Base-by-base conservation (phyloP, 2,329 filamentous ascomycete species). In the Tolypocladium tundrense region DNA sequence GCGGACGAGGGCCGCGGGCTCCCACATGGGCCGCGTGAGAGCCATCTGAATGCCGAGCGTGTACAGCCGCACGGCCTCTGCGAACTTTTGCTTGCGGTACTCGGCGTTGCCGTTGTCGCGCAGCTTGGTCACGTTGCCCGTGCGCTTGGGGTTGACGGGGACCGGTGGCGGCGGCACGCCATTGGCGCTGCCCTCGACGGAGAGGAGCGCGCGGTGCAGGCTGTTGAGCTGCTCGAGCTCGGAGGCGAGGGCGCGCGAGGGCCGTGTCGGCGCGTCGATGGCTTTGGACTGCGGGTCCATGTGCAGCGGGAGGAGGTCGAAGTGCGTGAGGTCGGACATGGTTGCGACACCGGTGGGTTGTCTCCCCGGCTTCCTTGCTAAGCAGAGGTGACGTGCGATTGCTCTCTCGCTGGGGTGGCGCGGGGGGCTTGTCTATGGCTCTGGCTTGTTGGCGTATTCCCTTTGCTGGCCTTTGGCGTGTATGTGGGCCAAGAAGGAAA, bases 141-240 rank as follows among this genome's bases (percentile, higher is more conserved):
- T 87, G 68, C 93, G 90, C 77, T 97, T 96, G 55, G 91, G 92
- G 79, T 96, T 95, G 61, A 97, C 87, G 60, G 92, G 92, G 48
- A 96, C 82, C 0, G 94, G 94, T 0, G 93, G 88, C 6, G 92
- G 91, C 0, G 93, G 93, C 24, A 91, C 78, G 53, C 75, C 80
- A 59, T 83, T 80, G 7, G 87, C 83, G 37, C 77, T 72, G 51
- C 84, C 80, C 64, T 73, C 72, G 60, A 69, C 57, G 57, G 74
- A 73, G 65, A 94, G 78, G 60, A 97, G 83, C 50, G 82, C 73
- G 64, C 85, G 85, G 83, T 96, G 90, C 55, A 97, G 84, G 55
- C 73, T 69, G 79, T 96, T 97, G 60, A 97, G 85, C 48, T 85
- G 77, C 40, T 80, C 75, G 64, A 97, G 85, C 70, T 91, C 87